These are phyloP conservation scores for Ceratobasidium sp. DNA, from an alignment of 1,284 basidiomycete species.

Conservation along the genomic window DNA sequence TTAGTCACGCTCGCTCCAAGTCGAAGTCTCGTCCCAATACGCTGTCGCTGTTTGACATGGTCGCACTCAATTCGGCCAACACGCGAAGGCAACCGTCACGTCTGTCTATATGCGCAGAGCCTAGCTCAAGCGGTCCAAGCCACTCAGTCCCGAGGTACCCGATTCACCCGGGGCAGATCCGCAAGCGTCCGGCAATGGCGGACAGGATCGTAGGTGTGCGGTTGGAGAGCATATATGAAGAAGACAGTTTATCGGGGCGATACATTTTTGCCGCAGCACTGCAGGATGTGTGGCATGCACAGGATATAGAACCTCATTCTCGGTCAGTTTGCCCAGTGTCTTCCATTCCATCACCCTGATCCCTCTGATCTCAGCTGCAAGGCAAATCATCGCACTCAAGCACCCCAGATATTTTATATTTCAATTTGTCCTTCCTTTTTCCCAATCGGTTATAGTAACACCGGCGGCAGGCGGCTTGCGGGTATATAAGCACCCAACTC, in stretches of 20 bases:
- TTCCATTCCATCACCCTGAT: too few species aligned
- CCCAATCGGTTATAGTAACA: too few species aligned
- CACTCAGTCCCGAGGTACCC: background rate
- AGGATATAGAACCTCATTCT: constrained; percentile 24
- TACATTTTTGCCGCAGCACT: constrained; percentile 28
- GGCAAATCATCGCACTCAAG: too few species aligned
- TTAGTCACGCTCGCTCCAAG: constrained; percentile 15
- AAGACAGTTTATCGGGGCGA: background rate
- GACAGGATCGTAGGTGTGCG: constrained; percentile 21
- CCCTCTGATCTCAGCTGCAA: too few species aligned
- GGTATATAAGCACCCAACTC: too few species aligned
- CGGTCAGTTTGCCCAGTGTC: background rate
- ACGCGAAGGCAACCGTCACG: background rate
- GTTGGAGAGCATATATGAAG: constrained; percentile 39
- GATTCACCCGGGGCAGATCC: background rate
- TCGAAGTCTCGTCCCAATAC: constrained; percentile 13
- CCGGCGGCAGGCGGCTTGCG: too few species aligned
- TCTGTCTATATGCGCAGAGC: constrained; percentile 10
- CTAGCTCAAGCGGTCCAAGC: background rate
- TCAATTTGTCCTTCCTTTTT: too few species aligned
- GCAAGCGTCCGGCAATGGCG: background rate
- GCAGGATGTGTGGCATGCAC: constrained; percentile 31
- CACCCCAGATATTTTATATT: too few species aligned
- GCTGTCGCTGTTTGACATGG: constrained; percentile 27
- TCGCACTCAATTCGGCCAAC: background rate